These are phyloP conservation scores for Metschnikowia continentalis DNA, from an alignment of 805 yeast genomes.

Conservation along the genomic window DNA sequence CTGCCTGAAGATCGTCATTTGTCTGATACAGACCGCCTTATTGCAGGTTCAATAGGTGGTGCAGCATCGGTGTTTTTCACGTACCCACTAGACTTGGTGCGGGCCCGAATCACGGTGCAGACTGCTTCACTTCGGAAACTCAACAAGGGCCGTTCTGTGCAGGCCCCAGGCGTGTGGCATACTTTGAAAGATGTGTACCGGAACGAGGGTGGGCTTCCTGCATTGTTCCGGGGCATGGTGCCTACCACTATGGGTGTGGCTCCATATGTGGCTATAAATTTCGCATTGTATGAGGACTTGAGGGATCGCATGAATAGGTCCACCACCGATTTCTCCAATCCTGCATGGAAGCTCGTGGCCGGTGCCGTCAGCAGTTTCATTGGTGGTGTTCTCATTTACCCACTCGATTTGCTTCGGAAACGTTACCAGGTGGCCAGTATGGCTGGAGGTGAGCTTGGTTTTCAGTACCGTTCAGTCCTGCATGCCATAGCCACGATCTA, in stretches of 20 bases:
- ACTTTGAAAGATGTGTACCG: slow-evolving; percentile 56
- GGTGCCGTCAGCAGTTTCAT: slow-evolving; percentile 89
- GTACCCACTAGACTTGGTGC: slow-evolving; percentile 86
- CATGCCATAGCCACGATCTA: slow-evolving; percentile 73
- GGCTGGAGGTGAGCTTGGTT: slow-evolving; percentile 75
- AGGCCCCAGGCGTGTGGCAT: slow-evolving; percentile 69
- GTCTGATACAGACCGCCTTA: slow-evolving; percentile 54
- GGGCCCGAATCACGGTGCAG: slow-evolving; percentile 85
- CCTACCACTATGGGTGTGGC: slow-evolving; percentile 96
- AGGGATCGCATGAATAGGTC: slow-evolving; percentile 49
- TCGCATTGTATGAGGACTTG: slow-evolving; percentile 80
- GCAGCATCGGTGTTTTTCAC: slow-evolving; percentile 74
- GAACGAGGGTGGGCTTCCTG: slow-evolving; percentile 77
- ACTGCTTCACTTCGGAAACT: slow-evolving; percentile 65
- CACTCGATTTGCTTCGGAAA: slow-evolving; percentile 83
- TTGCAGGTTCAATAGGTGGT: slow-evolving; percentile 82
- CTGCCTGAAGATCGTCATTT: slow-evolving; percentile 30
- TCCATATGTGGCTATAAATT: slow-evolving; percentile 91
- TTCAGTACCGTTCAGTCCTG: slow-evolving; percentile 68
- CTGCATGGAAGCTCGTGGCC: slow-evolving; percentile 57
- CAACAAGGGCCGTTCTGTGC: slow-evolving; percentile 38
- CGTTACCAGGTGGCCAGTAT: slow-evolving; percentile 88
- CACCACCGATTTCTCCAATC: slow-evolving; percentile 35
- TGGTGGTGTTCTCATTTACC: slow-evolving; percentile 88
- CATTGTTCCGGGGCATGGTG: slow-evolving; percentile 76